Conservation (phyloP, 169 alveolate species). For the Neospora caninum region DNA sequence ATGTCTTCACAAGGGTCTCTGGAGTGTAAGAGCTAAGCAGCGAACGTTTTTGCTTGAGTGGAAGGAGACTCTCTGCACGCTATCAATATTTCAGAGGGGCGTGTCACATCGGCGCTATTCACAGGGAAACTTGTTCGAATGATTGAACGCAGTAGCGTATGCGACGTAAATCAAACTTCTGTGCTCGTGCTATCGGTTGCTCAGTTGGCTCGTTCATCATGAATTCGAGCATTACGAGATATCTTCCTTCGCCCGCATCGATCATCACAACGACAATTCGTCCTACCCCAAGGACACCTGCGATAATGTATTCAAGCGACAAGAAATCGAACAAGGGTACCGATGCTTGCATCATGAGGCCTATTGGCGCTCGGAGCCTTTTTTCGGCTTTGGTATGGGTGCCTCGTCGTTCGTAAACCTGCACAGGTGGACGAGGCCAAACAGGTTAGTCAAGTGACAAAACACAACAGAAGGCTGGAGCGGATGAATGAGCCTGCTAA, state of each 20-base stretch:
- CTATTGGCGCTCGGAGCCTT: neutral
- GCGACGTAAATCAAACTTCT: neutral
- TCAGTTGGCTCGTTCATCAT: neutral
- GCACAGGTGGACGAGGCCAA: neutral
- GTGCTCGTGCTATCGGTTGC: neutral
- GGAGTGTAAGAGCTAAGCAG: too few relatives aligned
- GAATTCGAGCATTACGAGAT: neutral
- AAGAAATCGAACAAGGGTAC: neutral
- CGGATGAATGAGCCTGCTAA: neutral
- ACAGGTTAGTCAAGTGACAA: neutral
- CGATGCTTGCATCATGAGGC: constrained; percentile 8
- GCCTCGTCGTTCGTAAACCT: neutral
- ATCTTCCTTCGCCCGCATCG: neutral
- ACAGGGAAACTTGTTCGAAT: too few relatives aligned
- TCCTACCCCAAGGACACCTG: neutral
- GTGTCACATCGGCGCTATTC: too few relatives aligned
- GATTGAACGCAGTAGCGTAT: too few relatives aligned
- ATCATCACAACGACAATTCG: neutral
- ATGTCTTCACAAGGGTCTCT: too few relatives aligned
- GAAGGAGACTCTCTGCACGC: too few relatives aligned
- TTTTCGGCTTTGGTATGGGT: neutral
- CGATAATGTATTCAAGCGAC: neutral
- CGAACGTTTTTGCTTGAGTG: too few relatives aligned
- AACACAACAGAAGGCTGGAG: neutral
- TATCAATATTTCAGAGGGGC: too few relatives aligned